These are phyloP conservation scores for Avena atlantica DNA, from an alignment of 176 grass and related monocot genomes.

Conservation along the genomic window DNA sequence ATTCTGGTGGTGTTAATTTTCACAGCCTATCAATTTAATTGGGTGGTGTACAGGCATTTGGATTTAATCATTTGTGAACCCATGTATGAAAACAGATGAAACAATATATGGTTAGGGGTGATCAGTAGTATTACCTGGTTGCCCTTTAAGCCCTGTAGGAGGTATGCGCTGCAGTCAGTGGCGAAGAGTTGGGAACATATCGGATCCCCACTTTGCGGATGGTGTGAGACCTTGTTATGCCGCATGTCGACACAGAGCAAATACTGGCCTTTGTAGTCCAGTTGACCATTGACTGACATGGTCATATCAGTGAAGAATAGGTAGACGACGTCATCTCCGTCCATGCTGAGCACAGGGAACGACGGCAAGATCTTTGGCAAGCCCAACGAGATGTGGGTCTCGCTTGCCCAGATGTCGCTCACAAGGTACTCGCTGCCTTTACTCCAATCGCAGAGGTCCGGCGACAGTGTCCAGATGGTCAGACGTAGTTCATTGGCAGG, in stretches of 20 bases:
- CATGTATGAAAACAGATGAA: neutral
- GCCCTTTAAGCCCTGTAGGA: neutral
- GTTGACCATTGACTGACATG: no score
- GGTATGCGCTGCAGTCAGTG: constrained; percentile 14
- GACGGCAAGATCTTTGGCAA: neutral
- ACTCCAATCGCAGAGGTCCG: neutral
- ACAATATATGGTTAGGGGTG: neutral
- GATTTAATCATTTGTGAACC: neutral
- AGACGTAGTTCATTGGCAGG: neutral
- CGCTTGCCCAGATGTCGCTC: neutral
- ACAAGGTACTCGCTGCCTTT: neutral
- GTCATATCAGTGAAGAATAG: neutral
- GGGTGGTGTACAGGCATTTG: neutral
- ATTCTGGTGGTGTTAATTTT: neutral
- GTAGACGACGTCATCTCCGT: neutral
- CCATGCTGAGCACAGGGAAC: neutral
- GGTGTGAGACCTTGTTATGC: neutral
- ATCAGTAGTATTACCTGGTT: neutral
- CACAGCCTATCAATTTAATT: neutral
- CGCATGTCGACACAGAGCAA: neutral
- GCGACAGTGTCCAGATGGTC: constrained; percentile 9
- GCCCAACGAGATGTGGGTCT: neutral
- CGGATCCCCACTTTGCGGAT: neutral
- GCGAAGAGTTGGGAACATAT: neutral
- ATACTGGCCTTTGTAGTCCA: neutral